These are phyloP conservation scores for Leishmania lainsoni DNA, from an alignment of 208 protist genomes.

Conservation along the genomic window DNA sequence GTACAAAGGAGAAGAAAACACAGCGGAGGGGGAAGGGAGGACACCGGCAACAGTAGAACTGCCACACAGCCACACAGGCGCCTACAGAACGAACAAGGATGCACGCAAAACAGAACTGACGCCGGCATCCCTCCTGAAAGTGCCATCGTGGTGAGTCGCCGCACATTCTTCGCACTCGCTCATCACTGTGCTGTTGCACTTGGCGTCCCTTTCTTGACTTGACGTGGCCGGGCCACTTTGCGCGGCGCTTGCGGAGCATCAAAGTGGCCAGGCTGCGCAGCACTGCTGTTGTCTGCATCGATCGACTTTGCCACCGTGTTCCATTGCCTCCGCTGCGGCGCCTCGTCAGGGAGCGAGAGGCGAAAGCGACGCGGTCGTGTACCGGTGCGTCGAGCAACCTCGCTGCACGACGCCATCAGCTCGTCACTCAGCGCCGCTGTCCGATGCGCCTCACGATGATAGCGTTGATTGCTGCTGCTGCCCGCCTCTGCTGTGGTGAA, in stretches of 20 bases:
- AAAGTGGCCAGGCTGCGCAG: slow-evolving; percentile 21
- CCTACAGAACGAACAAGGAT: no score
- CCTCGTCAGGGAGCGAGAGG: slow-evolving; percentile 16
- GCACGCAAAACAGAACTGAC: no score
- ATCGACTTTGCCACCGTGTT: background rate
- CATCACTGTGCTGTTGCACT: background rate
- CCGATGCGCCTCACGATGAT: slow-evolving; percentile 8
- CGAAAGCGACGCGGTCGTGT: slow-evolving; percentile 16
- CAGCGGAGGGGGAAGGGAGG: no score
- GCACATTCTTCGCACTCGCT: background rate
- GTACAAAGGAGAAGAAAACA: background rate
- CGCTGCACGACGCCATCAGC: background rate
- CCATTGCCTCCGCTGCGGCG: background rate
- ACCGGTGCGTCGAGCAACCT: background rate
- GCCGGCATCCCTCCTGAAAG: background rate
- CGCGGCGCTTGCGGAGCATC: slow-evolving; percentile 49
- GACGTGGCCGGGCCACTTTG: slow-evolving; percentile 57
- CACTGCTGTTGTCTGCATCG: background rate
- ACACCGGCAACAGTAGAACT: no score
- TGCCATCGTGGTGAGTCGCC: no score
- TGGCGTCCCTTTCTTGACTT: slow-evolving; percentile 10
- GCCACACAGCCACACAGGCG: no score
- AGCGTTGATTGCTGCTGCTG: background rate
- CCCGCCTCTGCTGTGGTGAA: background rate
- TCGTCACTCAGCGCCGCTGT: background rate